Base-by-base conservation (phyloP, 164 flowering plant genomes). In the Magnolia officinalis region DNA sequence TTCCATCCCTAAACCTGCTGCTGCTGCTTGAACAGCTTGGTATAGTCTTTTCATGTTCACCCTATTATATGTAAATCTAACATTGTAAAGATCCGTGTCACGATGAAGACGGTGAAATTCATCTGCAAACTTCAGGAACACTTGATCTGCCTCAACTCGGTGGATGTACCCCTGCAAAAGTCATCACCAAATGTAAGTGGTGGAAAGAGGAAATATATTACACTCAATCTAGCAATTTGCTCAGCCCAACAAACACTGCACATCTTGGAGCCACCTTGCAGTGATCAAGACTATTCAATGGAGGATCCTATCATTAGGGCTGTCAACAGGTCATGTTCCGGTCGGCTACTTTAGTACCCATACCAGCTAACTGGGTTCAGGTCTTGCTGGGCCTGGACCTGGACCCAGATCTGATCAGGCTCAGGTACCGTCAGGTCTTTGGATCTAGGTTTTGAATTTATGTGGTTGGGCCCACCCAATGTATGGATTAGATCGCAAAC, bases 91-190 rank as follows among this genome's bases (percentile, higher is more conserved):
- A 72, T 83, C 72, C 2, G 74, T 81, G 66, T 83, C 80, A 49
- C 67, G 61, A 78, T 91, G 94, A 71, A 1, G 10, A 0, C 1
- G 6, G 78, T 90, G 93, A 75, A 95, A 87, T 8, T 87, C 92
- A 31, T 77, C 65, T 11, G 75, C 85, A 81, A 95, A 91, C 73
- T 73, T 83, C 81, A 95, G 74, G 64, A 77, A 80, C 51, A 95
- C 95, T 78, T 90, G 88, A 79, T 95, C 98, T 74, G 98, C 90
- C 79, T 95, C 97, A 24, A 95, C 94, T n/a, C 94, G 89, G 77
- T 89, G 87, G 6, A 95, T 82, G 74, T 20, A 84, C 52, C 98
- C 98, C 98, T 95, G 86, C 52, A 81, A 51, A 71, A n/a, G 50
- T 6, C 67, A 73, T 67, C 49, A 19, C 37, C 26, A 26, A 59